A percentile compares a stretch with the other conserved stretches of the same genome.
These are phyloP conservation scores for Psidium guajava DNA, from an alignment of 345 rosid species.

Conservation along the genomic window DNA sequence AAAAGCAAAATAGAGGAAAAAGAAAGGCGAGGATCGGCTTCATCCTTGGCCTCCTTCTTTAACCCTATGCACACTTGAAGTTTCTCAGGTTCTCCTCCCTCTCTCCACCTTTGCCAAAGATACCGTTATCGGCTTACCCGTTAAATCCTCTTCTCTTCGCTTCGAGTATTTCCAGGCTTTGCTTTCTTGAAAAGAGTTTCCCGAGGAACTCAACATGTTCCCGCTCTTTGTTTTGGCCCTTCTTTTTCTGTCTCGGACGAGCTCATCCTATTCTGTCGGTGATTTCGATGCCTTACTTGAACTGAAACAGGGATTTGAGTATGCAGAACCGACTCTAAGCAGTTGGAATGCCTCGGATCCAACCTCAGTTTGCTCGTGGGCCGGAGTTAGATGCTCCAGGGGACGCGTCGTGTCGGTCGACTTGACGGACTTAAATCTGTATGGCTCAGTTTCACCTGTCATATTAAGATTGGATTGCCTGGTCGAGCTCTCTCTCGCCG, in stretches of 20 bases:
- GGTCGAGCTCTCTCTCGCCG: constrained; percentile 42
- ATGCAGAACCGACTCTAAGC: constrained; percentile 29
- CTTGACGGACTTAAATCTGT: constrained; percentile 38
- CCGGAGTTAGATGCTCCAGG: constrained; percentile 29
- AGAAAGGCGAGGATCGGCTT: constrained; percentile 35
- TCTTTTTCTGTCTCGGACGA: constrained; percentile 10
- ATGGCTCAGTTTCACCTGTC: constrained; percentile 35
- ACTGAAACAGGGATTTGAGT: constrained; percentile 40
- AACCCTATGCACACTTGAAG: constrained; percentile 13
- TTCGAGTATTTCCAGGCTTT: constrained; percentile 27
- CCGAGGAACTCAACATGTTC: constrained; percentile 27
- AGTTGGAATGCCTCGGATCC: constrained; percentile 43
- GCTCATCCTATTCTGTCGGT: constrained; percentile 20
- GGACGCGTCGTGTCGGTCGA: constrained; percentile 44
- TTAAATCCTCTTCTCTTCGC: constrained; percentile 24
- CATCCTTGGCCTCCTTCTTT: constrained; percentile 24
- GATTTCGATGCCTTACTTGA: constrained; percentile 35
- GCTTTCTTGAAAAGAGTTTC: constrained; percentile 9
- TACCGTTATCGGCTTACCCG: constrained; percentile 4
- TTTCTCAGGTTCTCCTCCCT: constrained; percentile 44
- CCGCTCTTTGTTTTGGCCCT: constrained; percentile 32
- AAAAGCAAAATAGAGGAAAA: constrained; percentile 1
- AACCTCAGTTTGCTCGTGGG: constrained; percentile 55
- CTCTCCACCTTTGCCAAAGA: constrained; percentile 25
- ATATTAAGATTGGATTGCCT: constrained; percentile 32